Evolutionary conservation across 1,284 basidiomycete genomes (phyloP).

Genomic region (Leccinum griseonigrum): DNA sequence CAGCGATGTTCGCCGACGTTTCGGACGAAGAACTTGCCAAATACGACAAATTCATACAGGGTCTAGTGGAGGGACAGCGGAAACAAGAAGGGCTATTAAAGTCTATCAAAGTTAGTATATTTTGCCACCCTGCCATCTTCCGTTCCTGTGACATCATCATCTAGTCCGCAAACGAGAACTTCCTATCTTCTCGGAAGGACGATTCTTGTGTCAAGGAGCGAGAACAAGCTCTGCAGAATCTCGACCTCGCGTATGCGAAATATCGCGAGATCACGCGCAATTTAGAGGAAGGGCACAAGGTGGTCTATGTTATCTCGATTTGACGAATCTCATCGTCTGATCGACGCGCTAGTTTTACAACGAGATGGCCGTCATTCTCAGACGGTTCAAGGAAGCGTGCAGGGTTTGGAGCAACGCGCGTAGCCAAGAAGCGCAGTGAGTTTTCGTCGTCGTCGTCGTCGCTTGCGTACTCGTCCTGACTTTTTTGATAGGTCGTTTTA

Average conservation of each 20-base stretch:
- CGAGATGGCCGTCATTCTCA: conserved; percentile 67
- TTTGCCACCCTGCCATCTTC: background rate
- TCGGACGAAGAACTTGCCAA: conserved; percentile 79
- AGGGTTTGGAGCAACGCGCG: conserved; percentile 72
- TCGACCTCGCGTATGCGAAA: conserved; percentile 86
- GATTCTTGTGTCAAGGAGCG: conserved; percentile 79
- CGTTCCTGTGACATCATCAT: conserved; percentile 1
- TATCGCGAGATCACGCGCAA: conserved; percentile 86
- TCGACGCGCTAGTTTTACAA: conserved; percentile 73
- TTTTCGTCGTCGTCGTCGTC: background rate
- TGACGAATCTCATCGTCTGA: background rate
- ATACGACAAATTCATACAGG: conserved; percentile 72
- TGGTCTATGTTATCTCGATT: conserved; percentile 26
- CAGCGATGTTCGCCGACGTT: conserved; percentile 84
- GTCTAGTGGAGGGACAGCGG: conserved; percentile 57
- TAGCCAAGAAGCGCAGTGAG: conserved; percentile 54
- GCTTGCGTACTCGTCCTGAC: background rate
- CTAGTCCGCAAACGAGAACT: conserved; percentile 72
- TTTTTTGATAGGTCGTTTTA: conserved; percentile 36
- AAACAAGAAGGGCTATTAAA: conserved; percentile 68
- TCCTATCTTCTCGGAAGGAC: conserved; percentile 76
- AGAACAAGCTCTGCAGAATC: conserved; percentile 83
- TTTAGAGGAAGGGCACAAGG: conserved; percentile 86
- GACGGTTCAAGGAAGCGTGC: conserved; percentile 74
- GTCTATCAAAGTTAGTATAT: conserved; percentile 59